phyloP scores from a whole-genome alignment of 2,329 filamentous ascomycete genomes.

The Penicillium occitanis region DNA sequence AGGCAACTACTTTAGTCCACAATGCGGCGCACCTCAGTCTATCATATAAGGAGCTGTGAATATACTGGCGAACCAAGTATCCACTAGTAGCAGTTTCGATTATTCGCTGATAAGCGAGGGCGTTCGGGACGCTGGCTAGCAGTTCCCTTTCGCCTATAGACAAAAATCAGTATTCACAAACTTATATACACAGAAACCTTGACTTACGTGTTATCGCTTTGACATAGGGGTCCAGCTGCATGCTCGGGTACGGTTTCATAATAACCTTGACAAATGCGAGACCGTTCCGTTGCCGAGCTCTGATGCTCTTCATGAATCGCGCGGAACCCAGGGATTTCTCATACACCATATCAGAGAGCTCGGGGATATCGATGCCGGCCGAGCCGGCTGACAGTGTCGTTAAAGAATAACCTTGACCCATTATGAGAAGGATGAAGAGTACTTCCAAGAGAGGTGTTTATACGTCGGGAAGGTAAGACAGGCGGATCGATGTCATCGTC shows the following conservation, averaged over 20 bases:
- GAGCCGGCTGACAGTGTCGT: constrained; percentile 88
- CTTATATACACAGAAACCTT: not conserved
- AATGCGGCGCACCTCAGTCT: constrained; percentile 61
- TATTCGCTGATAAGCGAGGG: constrained; percentile 82
- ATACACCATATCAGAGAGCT: constrained; percentile 85
- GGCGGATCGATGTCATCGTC: not conserved
- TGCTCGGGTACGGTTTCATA: constrained; percentile 82
- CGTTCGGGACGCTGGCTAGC: constrained; percentile 83
- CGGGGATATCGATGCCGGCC: constrained; percentile 88
- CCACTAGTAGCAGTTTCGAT: constrained; percentile 90
- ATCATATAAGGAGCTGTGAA: constrained; percentile 96
- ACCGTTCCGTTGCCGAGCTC: constrained; percentile 85
- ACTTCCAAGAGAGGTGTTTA: constrained; percentile 6
- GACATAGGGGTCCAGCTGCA: constrained; percentile 77
- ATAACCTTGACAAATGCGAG: constrained; percentile 92
- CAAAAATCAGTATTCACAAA: constrained; percentile 25
- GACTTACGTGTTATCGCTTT: constrained; percentile 70
- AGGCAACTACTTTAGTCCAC: not conserved
- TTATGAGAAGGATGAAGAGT: constrained; percentile 40
- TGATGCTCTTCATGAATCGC: constrained; percentile 94
- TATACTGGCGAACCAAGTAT: constrained; percentile 89
- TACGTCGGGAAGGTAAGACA: not conserved
- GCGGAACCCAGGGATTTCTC: constrained; percentile 89
- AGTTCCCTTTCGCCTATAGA: constrained; percentile 71
- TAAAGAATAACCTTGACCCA: constrained; percentile 97